These are phyloP conservation scores for Diaporthe capsici DNA, from an alignment of 2,329 filamentous ascomycete species.

Conservation along the genomic window DNA sequence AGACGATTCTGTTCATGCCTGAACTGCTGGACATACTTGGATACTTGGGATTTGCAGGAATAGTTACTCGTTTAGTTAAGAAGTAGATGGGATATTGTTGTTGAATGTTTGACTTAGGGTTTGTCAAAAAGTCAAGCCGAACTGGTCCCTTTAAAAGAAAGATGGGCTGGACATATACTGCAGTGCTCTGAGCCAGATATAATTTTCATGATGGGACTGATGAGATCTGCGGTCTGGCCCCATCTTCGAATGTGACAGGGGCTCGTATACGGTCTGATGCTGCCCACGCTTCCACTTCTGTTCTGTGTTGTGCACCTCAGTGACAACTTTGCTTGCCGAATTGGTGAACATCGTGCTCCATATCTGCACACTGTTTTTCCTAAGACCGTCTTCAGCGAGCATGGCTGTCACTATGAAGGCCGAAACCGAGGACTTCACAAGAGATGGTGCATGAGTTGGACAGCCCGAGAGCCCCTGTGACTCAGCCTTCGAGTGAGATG, in stretches of 20 bases:
- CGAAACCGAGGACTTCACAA: background rate
- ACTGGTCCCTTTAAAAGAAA: no score
- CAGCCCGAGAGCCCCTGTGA: background rate
- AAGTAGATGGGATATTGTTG: background rate
- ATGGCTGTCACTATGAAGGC: background rate
- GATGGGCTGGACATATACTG: background rate
- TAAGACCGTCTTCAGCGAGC: background rate
- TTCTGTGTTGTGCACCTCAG: background rate
- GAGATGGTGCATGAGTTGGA: background rate
- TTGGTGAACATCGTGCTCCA: background rate
- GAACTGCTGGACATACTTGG: background rate
- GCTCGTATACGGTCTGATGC: background rate
- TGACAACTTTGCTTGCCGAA: background rate
- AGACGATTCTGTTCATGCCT: constrained; percentile 4
- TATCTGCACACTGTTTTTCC: background rate
- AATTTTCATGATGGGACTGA: background rate
- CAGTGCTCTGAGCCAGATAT: background rate
- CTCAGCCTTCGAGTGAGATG: background rate
- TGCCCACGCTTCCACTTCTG: background rate
- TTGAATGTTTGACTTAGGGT: background rate
- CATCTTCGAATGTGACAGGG: background rate
- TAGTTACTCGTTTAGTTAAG: background rate
- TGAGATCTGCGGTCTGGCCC: background rate
- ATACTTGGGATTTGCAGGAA: background rate
- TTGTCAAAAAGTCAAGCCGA: no score